Evolutionary conservation across 345 rosid genomes (phyloP).

Genomic region (Hibiscus tridactylites): DNA sequence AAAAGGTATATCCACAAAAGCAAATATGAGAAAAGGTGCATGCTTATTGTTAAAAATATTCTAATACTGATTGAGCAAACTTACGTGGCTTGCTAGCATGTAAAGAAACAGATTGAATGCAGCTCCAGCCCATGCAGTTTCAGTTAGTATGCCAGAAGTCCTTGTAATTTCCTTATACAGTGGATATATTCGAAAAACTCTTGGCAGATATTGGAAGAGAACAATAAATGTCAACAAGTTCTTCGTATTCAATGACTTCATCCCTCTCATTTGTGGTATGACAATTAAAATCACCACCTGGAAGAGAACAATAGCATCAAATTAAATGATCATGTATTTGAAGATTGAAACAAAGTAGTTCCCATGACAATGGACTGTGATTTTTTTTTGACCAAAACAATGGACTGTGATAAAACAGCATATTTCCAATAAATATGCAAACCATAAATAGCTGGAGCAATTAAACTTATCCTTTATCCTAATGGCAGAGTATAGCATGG

Average conservation of each 20-base stretch:
- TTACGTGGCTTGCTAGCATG: constrained; percentile 97
- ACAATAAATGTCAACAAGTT: constrained; percentile 69
- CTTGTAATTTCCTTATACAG: constrained; percentile 78
- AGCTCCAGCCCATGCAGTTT: constrained; percentile 99
- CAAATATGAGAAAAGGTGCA: background rate
- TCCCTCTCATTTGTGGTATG: constrained; percentile 48
- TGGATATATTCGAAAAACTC: constrained; percentile 73
- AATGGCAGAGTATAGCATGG: background rate
- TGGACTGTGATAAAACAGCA: background rate
- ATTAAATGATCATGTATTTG: background rate
- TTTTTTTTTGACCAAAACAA: background rate
- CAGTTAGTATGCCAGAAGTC: constrained; percentile 81
- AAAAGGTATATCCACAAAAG: background rate
- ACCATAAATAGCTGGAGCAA: background rate
- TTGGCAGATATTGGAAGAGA: constrained; percentile 68
- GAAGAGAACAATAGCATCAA: background rate
- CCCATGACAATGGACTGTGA: background rate
- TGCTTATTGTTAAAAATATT: background rate
- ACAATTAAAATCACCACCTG: constrained; percentile 63
- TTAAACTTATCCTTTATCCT: background rate
- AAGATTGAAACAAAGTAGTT: background rate
- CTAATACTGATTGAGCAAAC: constrained; percentile 16
- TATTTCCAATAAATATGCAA: background rate
- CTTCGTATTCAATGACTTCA: constrained; percentile 55
- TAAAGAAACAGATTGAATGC: constrained; percentile 83